Conservation (phyloP, 345 rosid genomes). For the Balakata baccata region DNA sequence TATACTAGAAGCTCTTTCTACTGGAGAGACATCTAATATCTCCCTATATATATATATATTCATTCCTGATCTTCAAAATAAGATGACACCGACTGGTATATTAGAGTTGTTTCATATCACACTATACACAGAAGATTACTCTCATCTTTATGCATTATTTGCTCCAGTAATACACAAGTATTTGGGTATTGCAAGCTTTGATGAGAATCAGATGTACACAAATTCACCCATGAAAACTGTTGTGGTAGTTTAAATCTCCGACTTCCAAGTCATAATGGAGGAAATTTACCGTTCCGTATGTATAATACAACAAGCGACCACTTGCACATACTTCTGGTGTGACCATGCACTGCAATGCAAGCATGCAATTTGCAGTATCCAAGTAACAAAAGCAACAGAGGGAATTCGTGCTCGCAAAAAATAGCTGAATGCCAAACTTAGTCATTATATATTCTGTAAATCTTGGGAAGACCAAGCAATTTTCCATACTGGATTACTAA, state of each 20-base stretch:
- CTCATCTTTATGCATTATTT: slow-evolving; percentile 1
- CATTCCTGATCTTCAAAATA: slow-evolving; percentile 8
- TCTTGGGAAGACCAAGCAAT: slow-evolving; percentile 45
- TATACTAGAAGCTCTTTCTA: background rate
- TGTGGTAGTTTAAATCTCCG: background rate
- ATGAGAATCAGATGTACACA: background rate
- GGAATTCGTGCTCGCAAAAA: no score
- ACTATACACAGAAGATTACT: slow-evolving; percentile 11
- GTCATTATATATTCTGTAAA: slow-evolving; percentile 23
- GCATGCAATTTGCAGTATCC: slow-evolving; percentile 8
- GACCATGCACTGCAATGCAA: background rate
- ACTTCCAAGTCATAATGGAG: background rate
- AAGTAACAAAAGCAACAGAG: no score
- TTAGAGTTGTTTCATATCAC: background rate
- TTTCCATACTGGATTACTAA: slow-evolving; percentile 48
- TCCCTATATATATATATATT: no score
- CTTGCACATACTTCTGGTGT: background rate
- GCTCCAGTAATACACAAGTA: background rate
- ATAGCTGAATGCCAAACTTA: slow-evolving; percentile 12
- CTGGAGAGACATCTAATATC: background rate
- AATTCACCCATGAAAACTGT: background rate
- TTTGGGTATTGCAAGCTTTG: background rate
- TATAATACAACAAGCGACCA: slow-evolving; percentile 6
- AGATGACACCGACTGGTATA: background rate
- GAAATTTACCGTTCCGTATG: background rate